Evolutionary conservation across 1,284 basidiomycete genomes (phyloP).

Genomic region (Xerocomus amazonicus): DNA sequence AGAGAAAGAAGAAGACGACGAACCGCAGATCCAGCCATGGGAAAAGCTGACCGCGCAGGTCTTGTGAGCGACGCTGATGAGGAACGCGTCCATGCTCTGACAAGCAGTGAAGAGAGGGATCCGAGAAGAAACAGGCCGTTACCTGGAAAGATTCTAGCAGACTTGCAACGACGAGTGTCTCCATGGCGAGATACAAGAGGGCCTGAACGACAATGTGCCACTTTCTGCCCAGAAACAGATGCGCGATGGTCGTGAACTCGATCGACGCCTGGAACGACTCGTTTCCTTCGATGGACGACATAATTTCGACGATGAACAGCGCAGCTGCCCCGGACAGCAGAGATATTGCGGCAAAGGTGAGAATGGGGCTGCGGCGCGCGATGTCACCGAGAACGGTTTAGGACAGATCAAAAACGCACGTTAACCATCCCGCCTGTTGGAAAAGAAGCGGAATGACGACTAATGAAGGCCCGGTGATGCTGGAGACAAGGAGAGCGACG

Average conservation of each 20-base stretch:
- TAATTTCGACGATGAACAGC: slow-evolving; percentile 22
- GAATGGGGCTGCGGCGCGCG: slow-evolving; percentile 9
- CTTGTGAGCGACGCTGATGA: slow-evolving; percentile 25
- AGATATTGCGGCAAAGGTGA: slow-evolving; percentile 16
- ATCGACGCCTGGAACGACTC: slow-evolving; percentile 23
- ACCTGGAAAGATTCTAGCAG: slow-evolving; percentile 27
- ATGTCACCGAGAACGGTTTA: background rate
- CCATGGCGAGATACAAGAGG: slow-evolving; percentile 23
- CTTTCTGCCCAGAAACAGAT: slow-evolving; percentile 26
- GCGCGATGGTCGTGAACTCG: slow-evolving; percentile 25
- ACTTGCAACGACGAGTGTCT: slow-evolving; percentile 24
- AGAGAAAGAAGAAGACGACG: background rate
- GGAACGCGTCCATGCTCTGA: slow-evolving; percentile 27
- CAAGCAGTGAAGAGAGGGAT: background rate
- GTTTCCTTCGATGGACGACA: slow-evolving; percentile 28
- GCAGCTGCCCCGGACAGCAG: slow-evolving; percentile 22
- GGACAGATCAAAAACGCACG: slow-evolving; percentile 11
- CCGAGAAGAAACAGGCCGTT: background rate
- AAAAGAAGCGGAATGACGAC: slow-evolving; percentile 25
- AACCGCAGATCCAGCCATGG: slow-evolving; percentile 24
- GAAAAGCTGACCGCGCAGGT: slow-evolving; percentile 27
- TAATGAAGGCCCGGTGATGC: slow-evolving; percentile 23
- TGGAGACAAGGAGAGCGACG: slow-evolving; percentile 26
- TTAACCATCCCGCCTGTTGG: slow-evolving; percentile 28
- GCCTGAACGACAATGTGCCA: slow-evolving; percentile 25